Evolutionary conservation across 352 stramenopile genomes (phyloP).

Genomic region (Phytophthora boehmeriae): DNA sequence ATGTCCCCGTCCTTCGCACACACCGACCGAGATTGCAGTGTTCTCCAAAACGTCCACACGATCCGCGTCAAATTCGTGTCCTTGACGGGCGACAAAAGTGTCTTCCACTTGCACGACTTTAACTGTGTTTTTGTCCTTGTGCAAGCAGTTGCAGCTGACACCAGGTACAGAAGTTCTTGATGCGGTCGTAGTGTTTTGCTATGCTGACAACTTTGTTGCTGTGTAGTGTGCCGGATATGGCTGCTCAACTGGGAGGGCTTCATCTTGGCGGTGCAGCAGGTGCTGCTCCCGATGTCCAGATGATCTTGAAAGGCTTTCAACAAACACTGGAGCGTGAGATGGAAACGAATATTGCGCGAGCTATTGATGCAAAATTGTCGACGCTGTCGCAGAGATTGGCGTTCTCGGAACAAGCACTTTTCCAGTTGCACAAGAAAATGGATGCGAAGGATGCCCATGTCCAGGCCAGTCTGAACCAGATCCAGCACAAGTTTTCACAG

Average conservation of each 20-base stretch:
- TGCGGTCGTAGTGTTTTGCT: not conserved
- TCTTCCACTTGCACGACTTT: conserved; percentile 44
- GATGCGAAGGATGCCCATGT: conserved; percentile 40
- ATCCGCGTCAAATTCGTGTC: conserved; percentile 80
- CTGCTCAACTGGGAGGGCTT: conserved; percentile 21
- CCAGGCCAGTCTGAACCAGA: conserved; percentile 39
- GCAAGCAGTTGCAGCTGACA: conserved; percentile 17
- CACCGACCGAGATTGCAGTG: conserved; percentile 42
- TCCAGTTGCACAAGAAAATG: conserved; percentile 67
- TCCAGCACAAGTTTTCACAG: conserved; percentile 52
- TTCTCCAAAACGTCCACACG: conserved; percentile 58
- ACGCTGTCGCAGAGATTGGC: conserved; percentile 57
- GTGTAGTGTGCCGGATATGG: conserved; percentile 20
- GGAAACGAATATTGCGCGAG: conserved; percentile 65
- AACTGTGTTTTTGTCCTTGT: conserved; percentile 49
- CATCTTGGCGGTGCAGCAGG: conserved; percentile 1
- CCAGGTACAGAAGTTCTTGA: conserved; percentile 9
- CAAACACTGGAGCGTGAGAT: conserved; percentile 69
- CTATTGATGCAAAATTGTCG: conserved; percentile 65
- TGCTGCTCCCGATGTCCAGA: conserved; percentile 32
- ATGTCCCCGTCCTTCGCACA: conserved; percentile 58
- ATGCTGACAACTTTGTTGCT: conserved; percentile 6
- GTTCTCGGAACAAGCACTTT: conserved; percentile 69
- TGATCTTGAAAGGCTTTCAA: conserved; percentile 57
- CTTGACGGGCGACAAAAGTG: conserved; percentile 59